Evolutionary conservation across 164 flowering plant genomes (phyloP).

Genomic region (Akebia trifoliata): DNA sequence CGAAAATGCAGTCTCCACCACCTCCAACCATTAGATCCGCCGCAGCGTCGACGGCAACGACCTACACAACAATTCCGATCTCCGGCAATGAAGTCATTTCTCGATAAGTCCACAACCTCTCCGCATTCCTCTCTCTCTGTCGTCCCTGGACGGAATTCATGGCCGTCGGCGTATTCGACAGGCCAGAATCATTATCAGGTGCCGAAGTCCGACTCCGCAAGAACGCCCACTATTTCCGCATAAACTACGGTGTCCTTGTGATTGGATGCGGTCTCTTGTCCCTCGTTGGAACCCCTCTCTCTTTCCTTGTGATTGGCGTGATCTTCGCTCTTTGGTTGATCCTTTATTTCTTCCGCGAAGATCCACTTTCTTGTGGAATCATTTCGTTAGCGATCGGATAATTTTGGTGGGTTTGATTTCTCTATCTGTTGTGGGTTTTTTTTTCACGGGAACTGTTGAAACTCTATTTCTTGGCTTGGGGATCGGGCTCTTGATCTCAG

Average conservation of each 20-base stretch:
- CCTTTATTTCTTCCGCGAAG: slow-evolving; percentile 38
- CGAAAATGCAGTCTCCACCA: no score
- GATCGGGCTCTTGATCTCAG: slow-evolving; percentile 20
- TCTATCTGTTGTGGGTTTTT: slow-evolving; percentile 13
- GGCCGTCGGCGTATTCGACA: slow-evolving; percentile 19
- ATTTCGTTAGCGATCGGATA: slow-evolving; percentile 21
- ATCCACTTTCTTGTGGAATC: slow-evolving; percentile 34
- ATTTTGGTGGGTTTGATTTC: slow-evolving; percentile 20
- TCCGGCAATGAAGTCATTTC: slow-evolving; percentile 34
- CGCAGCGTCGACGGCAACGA: slow-evolving; percentile 5
- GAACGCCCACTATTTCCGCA: slow-evolving; percentile 24
- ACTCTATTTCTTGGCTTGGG: slow-evolving; percentile 19
- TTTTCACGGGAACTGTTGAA: slow-evolving; percentile 19
- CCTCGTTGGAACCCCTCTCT: slow-evolving; percentile 23
- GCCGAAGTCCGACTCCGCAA: slow-evolving; percentile 21
- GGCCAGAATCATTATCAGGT: slow-evolving; percentile 21
- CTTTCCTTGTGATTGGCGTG: slow-evolving; percentile 16
- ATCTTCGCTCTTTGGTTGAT: slow-evolving; percentile 29
- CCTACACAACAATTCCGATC: slow-evolving; percentile 45
- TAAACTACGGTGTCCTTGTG: slow-evolving; percentile 27
- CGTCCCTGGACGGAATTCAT: slow-evolving; percentile 51
- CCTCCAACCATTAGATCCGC: no score
- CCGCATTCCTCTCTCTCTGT: slow-evolving; percentile 26
- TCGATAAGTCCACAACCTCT: slow-evolving; percentile 36
- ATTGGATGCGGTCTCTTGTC: slow-evolving; percentile 15